These are phyloP conservation scores for Clavariopsis aquatica DNA, from an alignment of 495 filamentous ascomycete species.

Conservation along the genomic window DNA sequence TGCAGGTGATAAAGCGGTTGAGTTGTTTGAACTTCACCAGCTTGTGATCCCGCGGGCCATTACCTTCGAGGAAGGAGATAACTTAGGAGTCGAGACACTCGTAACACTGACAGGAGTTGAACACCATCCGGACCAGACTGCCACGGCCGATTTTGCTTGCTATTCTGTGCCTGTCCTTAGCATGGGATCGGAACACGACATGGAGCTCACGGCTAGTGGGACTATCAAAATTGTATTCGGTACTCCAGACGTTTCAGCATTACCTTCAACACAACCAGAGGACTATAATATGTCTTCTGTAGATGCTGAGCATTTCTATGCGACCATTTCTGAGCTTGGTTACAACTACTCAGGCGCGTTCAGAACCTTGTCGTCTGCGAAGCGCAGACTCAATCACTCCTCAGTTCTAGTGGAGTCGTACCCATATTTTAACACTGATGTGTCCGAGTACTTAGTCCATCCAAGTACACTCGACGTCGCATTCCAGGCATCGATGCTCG, in stretches of 20 bases:
- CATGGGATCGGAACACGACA: background rate
- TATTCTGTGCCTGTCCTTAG: background rate
- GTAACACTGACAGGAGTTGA: background rate
- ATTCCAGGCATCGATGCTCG: conserved; percentile 8
- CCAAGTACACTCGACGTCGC: conserved; percentile 6
- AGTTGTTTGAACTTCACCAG: background rate
- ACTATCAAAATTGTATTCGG: conserved; percentile 6
- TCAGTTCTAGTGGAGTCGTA: conserved; percentile 1
- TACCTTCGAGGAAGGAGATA: conserved; percentile 2
- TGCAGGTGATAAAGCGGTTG: background rate
- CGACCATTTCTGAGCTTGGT: conserved; percentile 3
- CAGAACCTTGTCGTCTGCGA: background rate
- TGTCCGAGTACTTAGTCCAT: conserved; percentile 2
- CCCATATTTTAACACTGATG: background rate
- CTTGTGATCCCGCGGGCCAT: conserved; percentile 2
- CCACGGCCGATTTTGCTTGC: background rate
- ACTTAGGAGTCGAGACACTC: conserved; percentile 1
- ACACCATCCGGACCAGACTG: background rate
- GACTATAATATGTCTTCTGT: conserved; percentile 5
- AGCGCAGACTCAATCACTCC: conserved; percentile 9
- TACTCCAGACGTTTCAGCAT: background rate
- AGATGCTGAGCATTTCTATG: conserved; percentile 16
- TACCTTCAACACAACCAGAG: background rate
- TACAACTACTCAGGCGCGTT: conserved; percentile 18
- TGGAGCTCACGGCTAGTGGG: conserved; percentile 8